phyloP scores from a whole-genome alignment of 495 filamentous ascomycete genomes.

The Aspergillus panamensis region DNA sequence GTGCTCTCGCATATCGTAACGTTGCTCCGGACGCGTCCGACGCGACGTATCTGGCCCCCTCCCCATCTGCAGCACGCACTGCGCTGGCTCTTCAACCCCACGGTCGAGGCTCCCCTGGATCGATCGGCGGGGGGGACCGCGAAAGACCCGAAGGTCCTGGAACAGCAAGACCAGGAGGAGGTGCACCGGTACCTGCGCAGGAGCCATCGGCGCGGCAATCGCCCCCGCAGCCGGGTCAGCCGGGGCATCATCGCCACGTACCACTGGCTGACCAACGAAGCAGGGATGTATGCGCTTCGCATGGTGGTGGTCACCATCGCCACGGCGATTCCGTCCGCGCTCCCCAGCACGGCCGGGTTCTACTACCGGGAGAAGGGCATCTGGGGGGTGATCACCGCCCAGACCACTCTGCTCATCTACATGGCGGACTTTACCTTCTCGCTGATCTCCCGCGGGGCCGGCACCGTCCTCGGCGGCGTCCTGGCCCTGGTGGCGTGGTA shows the following conservation, averaged over 20 bases:
- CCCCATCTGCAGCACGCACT: constrained; percentile 9
- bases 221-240: neutral
- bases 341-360: constrained; percentile 37
- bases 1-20: constrained; percentile 7
- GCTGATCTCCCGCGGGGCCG: constrained; percentile 28
- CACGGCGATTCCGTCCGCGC: constrained; percentile 32
- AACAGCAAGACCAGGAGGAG: constrained; percentile 14
- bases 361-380: constrained; percentile 43
- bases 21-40: constrained; percentile 6
- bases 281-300: constrained; percentile 17
- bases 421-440: constrained; percentile 42
- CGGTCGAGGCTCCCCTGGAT: neutral
- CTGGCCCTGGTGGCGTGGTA: constrained; percentile 41
- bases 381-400: constrained; percentile 44
- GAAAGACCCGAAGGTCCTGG: constrained; percentile 10
- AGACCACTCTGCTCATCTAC: constrained; percentile 39
- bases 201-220: constrained; percentile 13
- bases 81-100: constrained; percentile 12
- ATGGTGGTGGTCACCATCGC: constrained; percentile 39
- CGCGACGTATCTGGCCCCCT: constrained; percentile 18
- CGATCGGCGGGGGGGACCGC: neutral
- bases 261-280: constrained; percentile 19
- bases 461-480: constrained; percentile 38
- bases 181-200: constrained; percentile 16
- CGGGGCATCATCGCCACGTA: constrained; percentile 8